A percentile compares a stretch with the other conserved stretches of the same genome.
phyloP scores from a whole-genome alignment of 1,139 yeast species.

The Hansenula lynferdii region DNA sequence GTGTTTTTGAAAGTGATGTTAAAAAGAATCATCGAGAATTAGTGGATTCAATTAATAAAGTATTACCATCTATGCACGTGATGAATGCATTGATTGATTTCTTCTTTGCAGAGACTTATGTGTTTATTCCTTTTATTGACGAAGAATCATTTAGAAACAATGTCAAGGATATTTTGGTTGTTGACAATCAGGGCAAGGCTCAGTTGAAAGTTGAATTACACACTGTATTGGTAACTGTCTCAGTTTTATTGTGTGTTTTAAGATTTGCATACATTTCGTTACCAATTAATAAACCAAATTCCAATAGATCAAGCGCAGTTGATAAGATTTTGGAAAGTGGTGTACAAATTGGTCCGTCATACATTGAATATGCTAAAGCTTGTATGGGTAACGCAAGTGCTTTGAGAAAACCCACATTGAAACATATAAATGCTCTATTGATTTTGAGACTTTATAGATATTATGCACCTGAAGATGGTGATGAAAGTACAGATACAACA shows the following conservation, averaged over 20 bases:
- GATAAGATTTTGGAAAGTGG: slow-evolving; percentile 17
- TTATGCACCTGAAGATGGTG: slow-evolving; percentile 43
- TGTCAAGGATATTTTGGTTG: slow-evolving; percentile 23
- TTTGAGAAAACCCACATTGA: slow-evolving; percentile 30
- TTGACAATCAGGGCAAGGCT: slow-evolving; percentile 20
- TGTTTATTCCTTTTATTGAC: slow-evolving; percentile 33
- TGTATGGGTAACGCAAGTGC: slow-evolving; percentile 29
- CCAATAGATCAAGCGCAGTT: slow-evolving; percentile 3
- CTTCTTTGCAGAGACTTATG: slow-evolving; percentile 33
- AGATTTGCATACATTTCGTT: slow-evolving; percentile 30
- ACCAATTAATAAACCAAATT: slow-evolving; percentile 10
- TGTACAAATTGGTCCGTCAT: slow-evolving; percentile 25
- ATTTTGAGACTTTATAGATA: slow-evolving; percentile 34
- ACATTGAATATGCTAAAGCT: slow-evolving; percentile 30
- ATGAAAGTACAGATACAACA: slow-evolving; percentile 36
- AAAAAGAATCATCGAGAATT: slow-evolving; percentile 15
- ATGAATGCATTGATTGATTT: slow-evolving; percentile 29
- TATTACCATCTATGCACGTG: slow-evolving; percentile 31
- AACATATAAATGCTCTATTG: slow-evolving; percentile 37
- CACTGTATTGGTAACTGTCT: slow-evolving; percentile 26
- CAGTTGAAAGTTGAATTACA: slow-evolving; percentile 24
- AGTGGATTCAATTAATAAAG: slow-evolving; percentile 27
- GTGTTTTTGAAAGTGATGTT: slow-evolving; percentile 15
- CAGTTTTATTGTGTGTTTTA: slow-evolving; percentile 30
- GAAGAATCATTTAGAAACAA: slow-evolving; percentile 32